These are phyloP conservation scores for Termitomyces eurrhizus DNA, from an alignment of 768 basidiomycete species.

Conservation along the genomic window DNA sequence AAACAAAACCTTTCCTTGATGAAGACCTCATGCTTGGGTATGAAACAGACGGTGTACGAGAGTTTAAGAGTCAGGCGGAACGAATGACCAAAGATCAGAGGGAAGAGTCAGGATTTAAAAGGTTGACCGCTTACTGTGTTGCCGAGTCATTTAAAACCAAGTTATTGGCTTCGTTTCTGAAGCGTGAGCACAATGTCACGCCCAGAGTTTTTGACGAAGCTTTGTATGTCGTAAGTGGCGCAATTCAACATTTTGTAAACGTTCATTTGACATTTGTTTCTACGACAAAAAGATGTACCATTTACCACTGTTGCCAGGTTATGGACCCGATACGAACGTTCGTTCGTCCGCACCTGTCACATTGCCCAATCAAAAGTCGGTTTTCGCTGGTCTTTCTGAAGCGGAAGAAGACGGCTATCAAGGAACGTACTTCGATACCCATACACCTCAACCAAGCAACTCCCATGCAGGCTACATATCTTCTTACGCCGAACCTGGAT, in stretches of 20 bases:
- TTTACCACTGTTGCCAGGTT: conserved; percentile 87
- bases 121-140: conserved; percentile 87
- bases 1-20: conserved; percentile 66
- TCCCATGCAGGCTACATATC: conserved; percentile 63
- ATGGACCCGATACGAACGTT: conserved; percentile 77
- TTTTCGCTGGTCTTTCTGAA: conserved; percentile 69
- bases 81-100: conserved; percentile 86
- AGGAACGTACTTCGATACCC: conserved; percentile 69
- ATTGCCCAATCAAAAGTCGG: conserved; percentile 48
- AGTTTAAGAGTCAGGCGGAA: conserved; percentile 83
- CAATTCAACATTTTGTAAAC: not conserved
- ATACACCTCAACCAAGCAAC: conserved; percentile 27
- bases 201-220: conserved; percentile 92
- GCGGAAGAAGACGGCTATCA: conserved; percentile 91
- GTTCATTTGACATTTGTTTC: not conserved
- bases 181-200: conserved; percentile 88
- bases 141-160: conserved; percentile 87
- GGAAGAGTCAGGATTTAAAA: conserved; percentile 72
- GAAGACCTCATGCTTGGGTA: conserved; percentile 56
- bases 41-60: conserved; percentile 65
- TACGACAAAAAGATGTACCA: conserved; percentile 70
- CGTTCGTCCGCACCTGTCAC: conserved; percentile 75
- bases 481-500: conserved; percentile 33
- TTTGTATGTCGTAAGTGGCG: conserved; percentile 73
- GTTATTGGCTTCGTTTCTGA: conserved; percentile 77